Evolutionary conservation across 2,329 filamentous ascomycete genomes (phyloP), one percentile per base, ranked within the genome.

Genomic region (Geosmithia flava): DNA sequence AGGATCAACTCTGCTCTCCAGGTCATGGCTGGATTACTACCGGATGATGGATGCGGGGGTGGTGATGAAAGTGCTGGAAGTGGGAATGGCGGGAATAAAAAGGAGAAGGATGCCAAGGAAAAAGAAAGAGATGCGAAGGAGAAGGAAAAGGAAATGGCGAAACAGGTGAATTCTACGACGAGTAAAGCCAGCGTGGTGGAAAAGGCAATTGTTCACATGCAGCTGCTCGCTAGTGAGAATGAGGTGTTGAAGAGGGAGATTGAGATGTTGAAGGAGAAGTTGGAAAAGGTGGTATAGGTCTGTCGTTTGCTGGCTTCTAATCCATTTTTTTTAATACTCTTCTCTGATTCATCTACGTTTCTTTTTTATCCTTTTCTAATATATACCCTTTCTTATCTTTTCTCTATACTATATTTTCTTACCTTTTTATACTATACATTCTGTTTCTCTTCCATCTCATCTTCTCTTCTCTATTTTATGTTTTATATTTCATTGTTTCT

Each of bases 161-260:
- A 27, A 8, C 23, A 27, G 48, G 64, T 62, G 7, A 70, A 68
- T 50, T 75, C 80, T 47, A 80, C 85, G 30, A 89, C 83, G 58
- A 96, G 89, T 67, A 98, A 97, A 64, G 93, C 93, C 1, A 95
- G 87, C 55, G 96, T 94, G 1, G 93, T 98, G n/a, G 93, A 98
- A 66, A 83, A 87, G 67, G 93, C 93, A 1, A 97, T 97, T 57
- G 83, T 90, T 49, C 96, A 97, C 61, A 96, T 98, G 68, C 91
- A 87, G 65, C 76, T 82, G 51, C 67, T 98, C 52, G 82, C 94
- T 64, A 70, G 78, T 56, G 85, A 94, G 60, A 77, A 89, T 15
- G 75, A 75, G 20, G 74, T 75, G 49, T 78, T 84, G 16, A 85
- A 87, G 59, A 76, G 74, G 55, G 80, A 78, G 60, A 58, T 87